Conservation (phyloP, 108 stramenopile genomes). For the Cylindrotheca fusiformis region DNA sequence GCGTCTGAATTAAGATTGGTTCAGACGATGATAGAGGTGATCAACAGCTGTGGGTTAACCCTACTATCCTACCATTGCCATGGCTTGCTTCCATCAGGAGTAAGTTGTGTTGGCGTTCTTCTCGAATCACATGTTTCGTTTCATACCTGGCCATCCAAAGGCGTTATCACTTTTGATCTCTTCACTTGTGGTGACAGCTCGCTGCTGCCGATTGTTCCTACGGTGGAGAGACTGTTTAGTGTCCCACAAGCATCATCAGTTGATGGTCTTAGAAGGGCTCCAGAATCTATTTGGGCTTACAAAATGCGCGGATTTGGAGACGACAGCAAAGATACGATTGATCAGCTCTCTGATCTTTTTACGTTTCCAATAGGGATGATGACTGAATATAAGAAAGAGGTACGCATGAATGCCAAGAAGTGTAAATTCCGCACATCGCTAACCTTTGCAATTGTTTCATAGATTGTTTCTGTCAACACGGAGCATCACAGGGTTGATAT, state of each 20-base stretch:
- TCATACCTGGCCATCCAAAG: slow-evolving; percentile 74
- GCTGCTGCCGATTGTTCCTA: slow-evolving; percentile 52
- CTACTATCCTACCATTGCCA: slow-evolving; percentile 69
- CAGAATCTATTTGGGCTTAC: slow-evolving; percentile 45
- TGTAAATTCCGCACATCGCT: no score
- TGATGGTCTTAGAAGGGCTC: no score
- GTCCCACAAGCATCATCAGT: slow-evolving; percentile 24
- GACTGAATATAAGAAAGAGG: slow-evolving; percentile 30
- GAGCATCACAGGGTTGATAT: slow-evolving; percentile 58
- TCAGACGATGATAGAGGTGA: slow-evolving; percentile 59
- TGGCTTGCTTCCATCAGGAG: slow-evolving; percentile 50
- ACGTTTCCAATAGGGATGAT: slow-evolving; percentile 27
- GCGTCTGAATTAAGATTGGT: slow-evolving; percentile 60
- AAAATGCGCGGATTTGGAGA: slow-evolving; percentile 43
- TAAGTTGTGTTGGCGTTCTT: slow-evolving; percentile 71
- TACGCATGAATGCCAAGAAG: slow-evolving; percentile 2
- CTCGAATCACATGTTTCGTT: slow-evolving; percentile 74
- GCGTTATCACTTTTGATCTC: slow-evolving; percentile 71
- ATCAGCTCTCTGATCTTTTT: slow-evolving; percentile 29
- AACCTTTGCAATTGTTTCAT: neutral
- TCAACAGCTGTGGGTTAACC: slow-evolving; percentile 49
- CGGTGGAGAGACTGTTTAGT: slow-evolving; percentile 56
- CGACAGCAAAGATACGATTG: slow-evolving; percentile 1
- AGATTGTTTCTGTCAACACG: slow-evolving; percentile 43
- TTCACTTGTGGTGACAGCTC: slow-evolving; percentile 68